phyloP scores from a whole-genome alignment of 169 alveolate genomes.

The Eimeria acervulina region DNA sequence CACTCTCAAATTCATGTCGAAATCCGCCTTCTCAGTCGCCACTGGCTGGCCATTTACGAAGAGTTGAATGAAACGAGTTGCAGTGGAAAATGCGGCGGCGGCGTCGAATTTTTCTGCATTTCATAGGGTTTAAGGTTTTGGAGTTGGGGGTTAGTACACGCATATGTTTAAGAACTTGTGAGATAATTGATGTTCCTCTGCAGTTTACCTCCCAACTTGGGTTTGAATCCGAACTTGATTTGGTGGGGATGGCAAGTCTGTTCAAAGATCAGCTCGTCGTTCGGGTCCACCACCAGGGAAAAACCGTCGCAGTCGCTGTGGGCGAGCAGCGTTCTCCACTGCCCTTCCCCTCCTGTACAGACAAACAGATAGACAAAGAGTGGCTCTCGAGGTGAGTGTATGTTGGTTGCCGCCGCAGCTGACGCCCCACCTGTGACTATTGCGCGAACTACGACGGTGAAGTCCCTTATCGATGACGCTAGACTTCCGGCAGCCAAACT shows the following conservation, averaged over 20 bases:
- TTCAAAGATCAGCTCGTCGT: constrained; percentile 90
- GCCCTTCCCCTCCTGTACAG: constrained; percentile 65
- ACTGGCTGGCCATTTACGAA: constrained; percentile 88
- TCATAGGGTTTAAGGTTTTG: no score
- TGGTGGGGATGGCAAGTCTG: constrained; percentile 86
- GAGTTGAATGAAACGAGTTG: constrained; percentile 75
- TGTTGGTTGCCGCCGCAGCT: neutral
- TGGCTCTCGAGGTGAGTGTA: neutral
- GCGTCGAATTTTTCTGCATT: constrained; percentile 61
- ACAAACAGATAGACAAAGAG: neutral
- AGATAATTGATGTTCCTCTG: neutral
- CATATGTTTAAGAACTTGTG: neutral
- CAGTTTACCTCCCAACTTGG: constrained; percentile 55
- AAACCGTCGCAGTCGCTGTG: constrained; percentile 92
- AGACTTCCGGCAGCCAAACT: constrained; percentile 84
- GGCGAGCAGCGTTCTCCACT: constrained; percentile 86
- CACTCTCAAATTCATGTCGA: constrained; percentile 84
- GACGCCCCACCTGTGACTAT: constrained; percentile 83
- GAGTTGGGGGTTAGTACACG: no score
- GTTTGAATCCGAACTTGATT: constrained; percentile 67
- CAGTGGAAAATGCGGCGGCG: constrained; percentile 68
- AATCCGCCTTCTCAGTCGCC: constrained; percentile 83
- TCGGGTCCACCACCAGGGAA: constrained; percentile 88
- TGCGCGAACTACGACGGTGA: constrained; percentile 85
- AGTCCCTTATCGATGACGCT: constrained; percentile 84